Evolutionary conservation across 192 early-diverging fungal species (phyloP), one percentile per base, ranked within the genome.

Genomic region (Backusella liffmaniae): DNA sequence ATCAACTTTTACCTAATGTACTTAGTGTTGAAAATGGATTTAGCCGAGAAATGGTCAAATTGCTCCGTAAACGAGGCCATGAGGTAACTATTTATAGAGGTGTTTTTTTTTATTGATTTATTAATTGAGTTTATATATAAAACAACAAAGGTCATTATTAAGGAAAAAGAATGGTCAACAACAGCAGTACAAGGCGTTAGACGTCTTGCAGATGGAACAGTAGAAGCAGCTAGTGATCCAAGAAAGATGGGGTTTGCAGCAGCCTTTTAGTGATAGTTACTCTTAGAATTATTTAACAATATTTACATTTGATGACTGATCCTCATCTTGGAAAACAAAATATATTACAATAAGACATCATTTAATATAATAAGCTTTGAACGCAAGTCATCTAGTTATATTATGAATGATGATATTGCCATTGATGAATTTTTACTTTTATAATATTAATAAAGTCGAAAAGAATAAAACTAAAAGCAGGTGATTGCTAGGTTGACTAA

Each of bases 1-100:
- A 97, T 79, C 97, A 99, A 79, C 88, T 99, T 67, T 78, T 97
- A 73, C 97, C 97, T 3, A 85, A 97, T 75, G 71, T 79, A 67
- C 84, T 86, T 12, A 70, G 69, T 32, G 81, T 85, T 4, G 89
- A 91, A 70, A 74, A 84, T 18, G 80, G 73, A 69, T 88, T 67
- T 79, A 65, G 76, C 80, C 74, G 8, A 42, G 77, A 35, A 51
- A 74, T 65, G 62, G 77, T 70, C 66, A 51, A 39, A 83, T 71
- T 76, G n/a, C 41, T 86, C 12, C 10, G n/a, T 8, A 73, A 53
- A 9, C 76, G 80, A 8, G 84, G 84, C 0, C 84, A 86, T 72
- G 78, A 84, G 21, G 84, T 73, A 73, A 77, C 8, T 12, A 71
- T 32, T 34, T 37, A 8, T 13, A 51, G 4, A 42, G 12, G 4